Conservation (phyloP, 306 rosid genomes). For the Hippophae tibetana region DNA sequence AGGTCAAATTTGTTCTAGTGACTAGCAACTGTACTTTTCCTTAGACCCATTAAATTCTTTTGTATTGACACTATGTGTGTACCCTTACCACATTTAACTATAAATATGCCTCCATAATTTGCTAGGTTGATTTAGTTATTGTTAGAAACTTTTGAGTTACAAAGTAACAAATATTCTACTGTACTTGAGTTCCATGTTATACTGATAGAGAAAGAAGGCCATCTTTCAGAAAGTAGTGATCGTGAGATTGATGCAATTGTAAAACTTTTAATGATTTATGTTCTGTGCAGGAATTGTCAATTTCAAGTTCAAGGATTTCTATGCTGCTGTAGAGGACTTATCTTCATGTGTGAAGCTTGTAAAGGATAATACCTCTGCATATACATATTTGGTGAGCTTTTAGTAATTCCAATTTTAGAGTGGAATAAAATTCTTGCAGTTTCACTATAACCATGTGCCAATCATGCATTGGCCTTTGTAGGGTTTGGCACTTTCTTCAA, state of each 20-base stretch:
- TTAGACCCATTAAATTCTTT: too few species aligned
- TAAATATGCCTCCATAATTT: not conserved
- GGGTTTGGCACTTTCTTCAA: slow-evolving; percentile 79
- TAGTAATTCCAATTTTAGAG: slow-evolving; percentile 9
- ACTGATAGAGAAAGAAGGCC: not conserved
- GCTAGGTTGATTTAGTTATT: too few species aligned
- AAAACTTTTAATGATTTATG: slow-evolving; percentile 2
- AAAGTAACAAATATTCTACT: not conserved
- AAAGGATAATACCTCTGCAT: slow-evolving; percentile 63
- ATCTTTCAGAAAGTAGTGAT: not conserved
- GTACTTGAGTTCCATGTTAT: not conserved
- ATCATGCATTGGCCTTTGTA: slow-evolving; percentile 21
- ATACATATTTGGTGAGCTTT: slow-evolving; percentile 65
- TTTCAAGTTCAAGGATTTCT: slow-evolving; percentile 77
- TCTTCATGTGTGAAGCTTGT: slow-evolving; percentile 65
- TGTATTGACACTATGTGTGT: not conserved
- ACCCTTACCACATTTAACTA: not conserved
- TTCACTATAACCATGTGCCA: slow-evolving; percentile 2
- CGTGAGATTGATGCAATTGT: not conserved
- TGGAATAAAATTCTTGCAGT: slow-evolving; percentile 16
- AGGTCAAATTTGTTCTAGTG: too few species aligned
- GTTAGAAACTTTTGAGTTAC: not conserved
- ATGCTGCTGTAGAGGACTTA: slow-evolving; percentile 63
- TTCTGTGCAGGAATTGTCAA: slow-evolving; percentile 57
- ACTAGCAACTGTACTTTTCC: too few species aligned